These are phyloP conservation scores for Metarhizium album DNA, from an alignment of 2,329 filamentous ascomycete genomes.

Conservation along the genomic window DNA sequence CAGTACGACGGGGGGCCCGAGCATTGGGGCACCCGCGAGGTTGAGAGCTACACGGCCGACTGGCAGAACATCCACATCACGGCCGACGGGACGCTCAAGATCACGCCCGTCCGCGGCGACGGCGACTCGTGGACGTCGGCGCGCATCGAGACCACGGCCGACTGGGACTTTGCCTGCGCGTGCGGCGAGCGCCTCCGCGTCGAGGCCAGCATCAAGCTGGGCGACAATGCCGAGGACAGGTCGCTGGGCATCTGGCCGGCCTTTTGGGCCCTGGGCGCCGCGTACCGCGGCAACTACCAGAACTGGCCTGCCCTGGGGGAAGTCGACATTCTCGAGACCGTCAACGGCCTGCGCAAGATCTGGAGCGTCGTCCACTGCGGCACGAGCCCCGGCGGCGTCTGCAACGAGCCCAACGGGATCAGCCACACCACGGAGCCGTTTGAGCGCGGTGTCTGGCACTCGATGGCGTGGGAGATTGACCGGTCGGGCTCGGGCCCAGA, in stretches of 20 bases:
- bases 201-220: slow-evolving; percentile 28
- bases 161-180: slow-evolving; percentile 23
- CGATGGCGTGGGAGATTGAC: slow-evolving; percentile 22
- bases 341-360: slow-evolving; percentile 25
- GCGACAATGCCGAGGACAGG: slow-evolving; percentile 12
- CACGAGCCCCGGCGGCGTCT: slow-evolving; percentile 25
- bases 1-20: slow-evolving; percentile 30
- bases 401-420: slow-evolving; percentile 29
- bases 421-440: slow-evolving; percentile 11
- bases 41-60: slow-evolving; percentile 32
- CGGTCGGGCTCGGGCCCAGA: slow-evolving; percentile 15
- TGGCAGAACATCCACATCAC: slow-evolving; percentile 30
- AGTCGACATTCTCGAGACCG: slow-evolving; percentile 33
- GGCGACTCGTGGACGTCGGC: slow-evolving; percentile 30
- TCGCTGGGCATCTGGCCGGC: slow-evolving; percentile 35
- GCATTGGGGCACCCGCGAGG: slow-evolving; percentile 39
- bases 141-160: slow-evolving; percentile 28
- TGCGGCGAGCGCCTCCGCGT: slow-evolving; percentile 25
- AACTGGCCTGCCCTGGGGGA: slow-evolving; percentile 33
- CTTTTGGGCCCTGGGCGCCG: slow-evolving; percentile 33
- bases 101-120: slow-evolving; percentile 19
- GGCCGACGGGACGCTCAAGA: slow-evolving; percentile 23
- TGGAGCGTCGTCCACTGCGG: slow-evolving; percentile 33
- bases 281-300: slow-evolving; percentile 25
- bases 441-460: slow-evolving; percentile 22